Evolutionary conservation across 495 filamentous ascomycete species (phyloP).

Genomic region (Penicillium cosmopolitanum): DNA sequence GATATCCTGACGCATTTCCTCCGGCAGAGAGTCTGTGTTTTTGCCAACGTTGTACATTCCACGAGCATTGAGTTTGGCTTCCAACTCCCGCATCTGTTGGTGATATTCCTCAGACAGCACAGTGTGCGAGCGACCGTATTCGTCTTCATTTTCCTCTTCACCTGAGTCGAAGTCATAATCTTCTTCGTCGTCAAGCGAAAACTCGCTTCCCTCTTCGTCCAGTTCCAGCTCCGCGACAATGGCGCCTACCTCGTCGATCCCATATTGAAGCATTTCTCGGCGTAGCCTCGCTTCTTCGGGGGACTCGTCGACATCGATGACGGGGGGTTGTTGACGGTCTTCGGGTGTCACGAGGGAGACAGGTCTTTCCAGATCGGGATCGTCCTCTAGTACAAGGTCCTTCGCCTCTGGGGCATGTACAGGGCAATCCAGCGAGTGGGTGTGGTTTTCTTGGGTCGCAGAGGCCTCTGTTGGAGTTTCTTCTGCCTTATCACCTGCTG

Average conservation of each 20-base stretch:
- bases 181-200: slow-evolving; percentile 61
- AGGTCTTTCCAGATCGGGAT: slow-evolving; percentile 23
- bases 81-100: slow-evolving; percentile 81
- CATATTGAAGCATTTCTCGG: slow-evolving; percentile 90
- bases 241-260: slow-evolving; percentile 78
- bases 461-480: neutral
- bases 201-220: slow-evolving; percentile 67
- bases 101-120: slow-evolving; percentile 73
- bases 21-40: slow-evolving; percentile 38
- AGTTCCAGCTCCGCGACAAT: slow-evolving; percentile 93
- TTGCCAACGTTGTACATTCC: slow-evolving; percentile 58
- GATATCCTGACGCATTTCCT: slow-evolving; percentile 37
- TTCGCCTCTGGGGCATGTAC: slow-evolving; percentile 10
- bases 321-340: slow-evolving; percentile 31
- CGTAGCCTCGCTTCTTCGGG: slow-evolving; percentile 79
- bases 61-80: slow-evolving; percentile 65
- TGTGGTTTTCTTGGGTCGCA: neutral
- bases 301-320: slow-evolving; percentile 63
- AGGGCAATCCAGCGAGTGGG: neutral
- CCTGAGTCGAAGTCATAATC: slow-evolving; percentile 52
- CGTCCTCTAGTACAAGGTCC: neutral
- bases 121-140: slow-evolving; percentile 67
- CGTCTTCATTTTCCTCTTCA: slow-evolving; percentile 63
- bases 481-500: neutral
- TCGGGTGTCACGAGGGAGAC: slow-evolving; percentile 28